Conservation (phyloP, 2,329 filamentous ascomycete species). For the Monascus ruber region DNA sequence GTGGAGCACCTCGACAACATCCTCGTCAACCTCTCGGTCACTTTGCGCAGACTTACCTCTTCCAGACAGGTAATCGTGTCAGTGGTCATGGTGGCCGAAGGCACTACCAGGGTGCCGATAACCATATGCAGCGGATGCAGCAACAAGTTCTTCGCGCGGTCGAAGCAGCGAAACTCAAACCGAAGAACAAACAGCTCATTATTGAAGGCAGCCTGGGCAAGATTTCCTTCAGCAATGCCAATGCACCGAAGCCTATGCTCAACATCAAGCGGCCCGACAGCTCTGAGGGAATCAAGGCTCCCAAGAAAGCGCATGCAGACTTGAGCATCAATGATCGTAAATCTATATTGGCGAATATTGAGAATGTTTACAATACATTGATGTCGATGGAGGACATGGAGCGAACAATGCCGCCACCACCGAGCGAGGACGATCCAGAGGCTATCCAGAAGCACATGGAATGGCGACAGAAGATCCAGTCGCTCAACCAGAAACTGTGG, state of each 20-base stretch:
- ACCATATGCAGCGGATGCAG: conserved; percentile 98
- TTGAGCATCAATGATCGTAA: conserved; percentile 65
- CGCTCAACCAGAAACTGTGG: conserved; percentile 76
- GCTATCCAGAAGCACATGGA: conserved; percentile 64
- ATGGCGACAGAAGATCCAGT: conserved; percentile 60
- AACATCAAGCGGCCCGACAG: conserved; percentile 86
- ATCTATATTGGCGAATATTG: conserved; percentile 72
- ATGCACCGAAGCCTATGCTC: conserved; percentile 86
- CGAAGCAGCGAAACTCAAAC: conserved; percentile 91
- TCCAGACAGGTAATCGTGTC: conserved; percentile 80
- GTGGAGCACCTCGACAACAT: conserved; percentile 77
- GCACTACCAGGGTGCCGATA: conserved; percentile 75
- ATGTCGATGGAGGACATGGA: conserved; percentile 95
- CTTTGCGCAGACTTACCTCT: conserved; percentile 95
- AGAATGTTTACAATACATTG: conserved; percentile 73
- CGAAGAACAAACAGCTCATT: conserved; percentile 93
- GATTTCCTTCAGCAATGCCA: conserved; percentile 97
- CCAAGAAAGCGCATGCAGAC: conserved; percentile 35
- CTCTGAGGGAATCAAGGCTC: conserved; percentile 44
- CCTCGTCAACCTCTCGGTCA: conserved; percentile 88
- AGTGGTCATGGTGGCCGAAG: conserved; percentile 55
- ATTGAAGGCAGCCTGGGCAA: conserved; percentile 94
- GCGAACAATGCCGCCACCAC: conserved; percentile 60
- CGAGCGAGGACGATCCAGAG: conserved; percentile 55
- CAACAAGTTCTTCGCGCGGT: conserved; percentile 96